These are phyloP conservation scores for Cladobotryum protrusum DNA, from an alignment of 2,329 filamentous ascomycete species.

Conservation along the genomic window DNA sequence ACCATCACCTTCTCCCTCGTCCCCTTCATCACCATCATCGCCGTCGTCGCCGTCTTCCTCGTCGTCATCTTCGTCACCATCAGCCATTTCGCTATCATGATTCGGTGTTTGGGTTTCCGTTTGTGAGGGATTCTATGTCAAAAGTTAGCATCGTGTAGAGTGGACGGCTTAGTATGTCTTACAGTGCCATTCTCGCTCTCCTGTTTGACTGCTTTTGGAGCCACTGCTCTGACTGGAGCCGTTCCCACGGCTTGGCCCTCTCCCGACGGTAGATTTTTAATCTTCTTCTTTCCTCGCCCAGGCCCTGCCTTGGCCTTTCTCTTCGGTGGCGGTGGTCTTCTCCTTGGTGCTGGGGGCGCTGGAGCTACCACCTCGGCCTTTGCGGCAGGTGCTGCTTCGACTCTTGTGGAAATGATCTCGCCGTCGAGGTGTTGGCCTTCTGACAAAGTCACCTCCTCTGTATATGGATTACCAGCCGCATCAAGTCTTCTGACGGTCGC, in stretches of 20 bases:
- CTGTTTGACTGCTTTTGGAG: slow-evolving; percentile 32
- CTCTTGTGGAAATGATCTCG: slow-evolving; percentile 63
- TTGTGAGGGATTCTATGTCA: slow-evolving; percentile 32
- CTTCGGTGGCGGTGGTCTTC: slow-evolving; percentile 69
- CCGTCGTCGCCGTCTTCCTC: slow-evolving; percentile 37
- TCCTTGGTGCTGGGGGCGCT: slow-evolving; percentile 38
- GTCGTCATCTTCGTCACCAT: slow-evolving; percentile 42
- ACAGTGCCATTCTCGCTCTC: slow-evolving; percentile 35
- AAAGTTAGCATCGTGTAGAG: slow-evolving; percentile 4
- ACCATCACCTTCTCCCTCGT: slow-evolving; percentile 41
- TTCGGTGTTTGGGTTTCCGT: slow-evolving; percentile 39
- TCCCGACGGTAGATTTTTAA: slow-evolving; percentile 46
- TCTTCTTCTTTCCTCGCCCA: slow-evolving; percentile 74
- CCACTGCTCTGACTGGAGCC: slow-evolving; percentile 31
- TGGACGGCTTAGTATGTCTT: slow-evolving; percentile 14
- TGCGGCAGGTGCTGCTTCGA: slow-evolving; percentile 50
- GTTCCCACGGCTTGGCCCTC: slow-evolving; percentile 23
- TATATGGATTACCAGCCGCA: slow-evolving; percentile 71
- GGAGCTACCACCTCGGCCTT: slow-evolving; percentile 48
- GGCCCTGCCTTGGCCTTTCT: slow-evolving; percentile 71
- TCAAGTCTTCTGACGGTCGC: slow-evolving; percentile 76
- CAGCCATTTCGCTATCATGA: slow-evolving; percentile 48
- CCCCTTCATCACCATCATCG: slow-evolving; percentile 43
- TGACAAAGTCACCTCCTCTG: slow-evolving; percentile 75
- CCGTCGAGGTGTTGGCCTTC: slow-evolving; percentile 77